Conservation (phyloP, 148 eudicot species). For the Persicaria maculosa region DNA sequence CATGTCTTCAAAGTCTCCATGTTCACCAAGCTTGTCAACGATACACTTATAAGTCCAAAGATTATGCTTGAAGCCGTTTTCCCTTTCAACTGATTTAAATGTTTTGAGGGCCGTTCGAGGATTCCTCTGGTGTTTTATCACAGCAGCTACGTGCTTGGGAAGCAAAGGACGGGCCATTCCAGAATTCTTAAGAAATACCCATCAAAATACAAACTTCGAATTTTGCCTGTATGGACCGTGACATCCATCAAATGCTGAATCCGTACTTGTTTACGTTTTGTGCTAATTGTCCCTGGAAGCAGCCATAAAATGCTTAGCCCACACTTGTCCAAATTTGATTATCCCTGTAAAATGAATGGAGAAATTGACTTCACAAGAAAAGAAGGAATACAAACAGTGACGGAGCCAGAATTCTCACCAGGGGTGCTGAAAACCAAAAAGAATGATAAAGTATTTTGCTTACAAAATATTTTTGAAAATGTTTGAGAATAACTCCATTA, state of each 20-base stretch:
- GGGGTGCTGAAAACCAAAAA: too few species aligned
- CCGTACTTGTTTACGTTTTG: neutral
- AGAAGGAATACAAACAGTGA: neutral
- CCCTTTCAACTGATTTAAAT: conserved; percentile 61
- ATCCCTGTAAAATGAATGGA: neutral
- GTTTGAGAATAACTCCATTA: too few species aligned
- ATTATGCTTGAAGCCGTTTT: conserved; percentile 75
- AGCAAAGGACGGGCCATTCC: conserved; percentile 60
- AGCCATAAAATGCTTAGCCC: too few species aligned
- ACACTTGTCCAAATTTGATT: neutral
- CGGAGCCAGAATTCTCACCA: too few species aligned
- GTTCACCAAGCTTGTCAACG: conserved; percentile 68
- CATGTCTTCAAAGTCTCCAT: conserved; percentile 75
- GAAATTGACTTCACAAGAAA: neutral
- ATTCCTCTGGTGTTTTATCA: conserved; percentile 69
- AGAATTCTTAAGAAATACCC: neutral
- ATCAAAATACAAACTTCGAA: neutral
- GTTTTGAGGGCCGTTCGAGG: conserved; percentile 81
- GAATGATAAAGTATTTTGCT: too few species aligned
- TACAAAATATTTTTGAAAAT: too few species aligned
- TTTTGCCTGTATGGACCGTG: neutral
- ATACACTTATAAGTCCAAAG: conserved; percentile 58
- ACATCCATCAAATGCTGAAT: neutral
- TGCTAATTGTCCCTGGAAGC: too few species aligned
- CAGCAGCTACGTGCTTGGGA: conserved; percentile 87